These are phyloP conservation scores for Annulohypoxylon nitens DNA, from an alignment of 495 filamentous ascomycete species.

Conservation along the genomic window DNA sequence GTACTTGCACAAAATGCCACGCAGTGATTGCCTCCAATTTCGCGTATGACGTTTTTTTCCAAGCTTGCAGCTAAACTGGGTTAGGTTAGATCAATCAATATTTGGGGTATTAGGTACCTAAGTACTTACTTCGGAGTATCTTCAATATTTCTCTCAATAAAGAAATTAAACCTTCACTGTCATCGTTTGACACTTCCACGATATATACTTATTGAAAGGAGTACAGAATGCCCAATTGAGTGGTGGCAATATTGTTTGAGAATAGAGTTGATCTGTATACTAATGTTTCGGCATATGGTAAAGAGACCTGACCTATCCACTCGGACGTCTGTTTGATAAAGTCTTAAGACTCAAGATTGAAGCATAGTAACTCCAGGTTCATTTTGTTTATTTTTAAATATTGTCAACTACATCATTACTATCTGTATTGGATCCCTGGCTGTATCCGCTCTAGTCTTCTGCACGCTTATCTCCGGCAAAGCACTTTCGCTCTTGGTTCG, in stretches of 20 bases:
- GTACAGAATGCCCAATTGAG: background rate
- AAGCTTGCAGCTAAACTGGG: background rate
- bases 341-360: background rate
- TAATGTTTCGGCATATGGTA: background rate
- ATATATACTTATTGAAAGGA: background rate
- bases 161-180: background rate
- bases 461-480: background rate
- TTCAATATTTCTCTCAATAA: background rate
- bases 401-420: background rate
- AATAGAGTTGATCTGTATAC: background rate
- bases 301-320: background rate
- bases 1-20: background rate
- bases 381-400: background rate
- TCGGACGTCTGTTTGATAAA: background rate
- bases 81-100: background rate
- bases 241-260: background rate
- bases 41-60: background rate
- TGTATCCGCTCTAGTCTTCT: background rate
- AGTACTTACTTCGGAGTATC: conserved; percentile 1
- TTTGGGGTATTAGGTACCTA: background rate
- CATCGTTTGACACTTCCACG: background rate
- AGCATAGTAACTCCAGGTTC: background rate
- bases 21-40: background rate
- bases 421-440: background rate
- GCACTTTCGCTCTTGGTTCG: background rate